Base-by-base conservation (phyloP, 345 rosid species). In the Erucastrum elatum region DNA sequence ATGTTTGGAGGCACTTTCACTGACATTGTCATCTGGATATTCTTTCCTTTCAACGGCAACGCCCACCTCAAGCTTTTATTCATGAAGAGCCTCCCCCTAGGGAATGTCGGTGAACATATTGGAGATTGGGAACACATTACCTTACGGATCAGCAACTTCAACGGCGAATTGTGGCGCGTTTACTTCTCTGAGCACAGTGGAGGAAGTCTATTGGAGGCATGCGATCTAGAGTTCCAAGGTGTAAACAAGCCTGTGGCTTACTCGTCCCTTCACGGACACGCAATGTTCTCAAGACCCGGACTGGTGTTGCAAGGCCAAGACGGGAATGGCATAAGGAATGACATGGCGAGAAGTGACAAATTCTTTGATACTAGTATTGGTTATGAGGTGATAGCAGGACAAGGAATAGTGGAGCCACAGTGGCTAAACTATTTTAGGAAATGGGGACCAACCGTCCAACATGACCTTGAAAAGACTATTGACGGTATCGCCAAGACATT, bases 121-220 rank as follows among this genome's bases (percentile, higher is more conserved):
- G 97, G 98, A 0, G 97, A 94, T 4, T 94, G 97, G 98, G 98
- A 94, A 84, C 97, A 92, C 53, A 67, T 94, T 58, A 88, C 97
- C n/a, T 69, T 94, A 17, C 86, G 98, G 78, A 70, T 92, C 41
- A 94, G 94, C 88, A 94, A 94, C 75, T 90, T 94, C 75, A 87
- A 76, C 46, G 96, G 93, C 1, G 86, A 88, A 83, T 78, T 94
- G 2, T 71, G 81, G 81, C 76, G 86, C 0, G 86, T 83, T 9
- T 91, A 84, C 77, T 86, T 88, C 73, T 84, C 93, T 0, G 79
- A 92, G 79, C 96, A 94, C 79, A 87, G 96, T 26, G 74, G 84
- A 0, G 98, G 98, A 25, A 70, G 65, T 0, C 91, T 96, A 89
- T 65, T 87, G 27, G 75, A 82, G 58, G 88, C 88, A 2, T 82